Percentiles rank a stretch among this genome's conserved stretches.
These are phyloP conservation scores for Bryopsis sp. DNA, from an alignment of 139 green algal species.

Conservation along the genomic window DNA sequence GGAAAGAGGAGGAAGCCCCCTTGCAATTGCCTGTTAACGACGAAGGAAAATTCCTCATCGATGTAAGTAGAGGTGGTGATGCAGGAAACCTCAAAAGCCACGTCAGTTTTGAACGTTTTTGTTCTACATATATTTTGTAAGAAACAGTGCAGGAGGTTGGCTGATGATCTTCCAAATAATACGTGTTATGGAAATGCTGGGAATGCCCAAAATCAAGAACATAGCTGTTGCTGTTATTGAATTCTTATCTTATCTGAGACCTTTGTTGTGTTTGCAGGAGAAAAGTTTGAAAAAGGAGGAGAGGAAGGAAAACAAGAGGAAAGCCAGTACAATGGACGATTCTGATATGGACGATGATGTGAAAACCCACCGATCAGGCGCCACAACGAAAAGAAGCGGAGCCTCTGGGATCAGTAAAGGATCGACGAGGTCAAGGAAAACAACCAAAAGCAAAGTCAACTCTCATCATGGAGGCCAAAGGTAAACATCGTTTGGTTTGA, in stretches of 20 bases:
- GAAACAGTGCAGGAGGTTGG: no score
- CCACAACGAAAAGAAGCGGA: neutral
- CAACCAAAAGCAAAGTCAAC: neutral
- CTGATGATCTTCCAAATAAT: no score
- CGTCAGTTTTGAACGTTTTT: no score
- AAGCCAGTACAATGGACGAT: neutral
- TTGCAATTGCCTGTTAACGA: neutral
- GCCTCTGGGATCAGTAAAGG: neutral
- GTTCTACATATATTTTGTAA: no score
- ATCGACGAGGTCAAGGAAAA: neutral
- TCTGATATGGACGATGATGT: neutral
- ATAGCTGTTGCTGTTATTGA: no score
- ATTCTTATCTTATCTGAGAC: no score
- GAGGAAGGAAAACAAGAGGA: neutral
- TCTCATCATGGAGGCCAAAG: neutral
- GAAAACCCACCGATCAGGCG: neutral
- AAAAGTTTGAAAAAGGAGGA: neutral
- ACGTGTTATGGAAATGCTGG: no score
- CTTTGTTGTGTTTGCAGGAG: no score
- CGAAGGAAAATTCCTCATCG: neutral
- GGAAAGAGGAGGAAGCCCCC: neutral
- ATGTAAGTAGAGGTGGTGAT: conserved; percentile 8
- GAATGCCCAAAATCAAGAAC: no score
- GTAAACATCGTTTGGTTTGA: neutral
- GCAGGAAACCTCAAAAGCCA: no score